Percentiles rank a stretch among this genome's conserved stretches.
Evolutionary conservation across 176 grass and related monocot species (phyloP).

Genomic region (Coix lacrymajobi): DNA sequence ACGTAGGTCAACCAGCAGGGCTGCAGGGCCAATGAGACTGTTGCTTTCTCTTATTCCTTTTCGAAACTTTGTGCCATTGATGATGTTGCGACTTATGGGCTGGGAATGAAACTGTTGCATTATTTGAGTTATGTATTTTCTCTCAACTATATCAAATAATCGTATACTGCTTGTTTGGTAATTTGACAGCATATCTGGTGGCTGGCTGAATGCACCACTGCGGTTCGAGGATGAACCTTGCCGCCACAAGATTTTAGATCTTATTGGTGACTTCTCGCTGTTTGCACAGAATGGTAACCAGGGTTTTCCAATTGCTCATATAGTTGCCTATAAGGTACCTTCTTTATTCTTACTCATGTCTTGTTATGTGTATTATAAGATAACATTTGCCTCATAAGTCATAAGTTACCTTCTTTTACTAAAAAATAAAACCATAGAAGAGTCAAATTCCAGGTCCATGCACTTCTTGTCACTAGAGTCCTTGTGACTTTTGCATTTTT

Average conservation of each 20-base stretch:
- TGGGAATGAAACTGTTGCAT: neutral
- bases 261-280: constrained; percentile 90
- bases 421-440: neutral
- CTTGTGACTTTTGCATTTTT: neutral
- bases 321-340: constrained; percentile 89
- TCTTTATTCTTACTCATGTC: constrained; percentile 1
- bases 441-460: neutral
- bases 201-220: constrained; percentile 87
- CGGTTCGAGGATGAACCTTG: constrained; percentile 81
- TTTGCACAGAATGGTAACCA: constrained; percentile 80
- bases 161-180: constrained; percentile 6
- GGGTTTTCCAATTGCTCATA: constrained; percentile 71
- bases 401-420: neutral
- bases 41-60: neutral
- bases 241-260: constrained; percentile 88
- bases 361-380: neutral
- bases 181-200: constrained; percentile 59
- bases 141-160: constrained; percentile 23
- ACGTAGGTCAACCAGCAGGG: neutral
- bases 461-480: neutral
- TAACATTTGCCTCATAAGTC: neutral
- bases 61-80: neutral
- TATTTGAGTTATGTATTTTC: neutral
- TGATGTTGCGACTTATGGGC: neutral
- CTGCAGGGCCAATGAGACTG: neutral